Base-by-base conservation (phyloP, 2,329 filamentous ascomycete species). In the Colletotrichum tropicale region DNA sequence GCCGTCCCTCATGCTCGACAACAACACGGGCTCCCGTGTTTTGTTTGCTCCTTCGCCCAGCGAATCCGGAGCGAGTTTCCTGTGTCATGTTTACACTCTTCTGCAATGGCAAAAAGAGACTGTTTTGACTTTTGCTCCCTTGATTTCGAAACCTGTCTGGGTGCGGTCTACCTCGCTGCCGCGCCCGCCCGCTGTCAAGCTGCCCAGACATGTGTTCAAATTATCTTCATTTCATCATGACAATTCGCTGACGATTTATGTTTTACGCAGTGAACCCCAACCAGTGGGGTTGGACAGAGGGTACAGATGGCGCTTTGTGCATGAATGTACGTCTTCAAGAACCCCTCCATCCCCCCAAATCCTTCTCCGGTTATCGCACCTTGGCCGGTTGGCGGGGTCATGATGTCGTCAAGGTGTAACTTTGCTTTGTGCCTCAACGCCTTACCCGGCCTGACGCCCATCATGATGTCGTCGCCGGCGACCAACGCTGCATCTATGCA, bases 211-310 rank as follows among this genome's bases (percentile, higher is more conserved):
- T 43, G 36, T 28, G 36, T 32, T n/a, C 34, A 52, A 48, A 43
- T 52, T 8, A 48, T 18, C 32, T 1, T 64, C 60, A 38, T 38
- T 64, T 64, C 30, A 32, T 48, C 38, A 36, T 64, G 32, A 56
- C 16, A 36, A 26, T 68, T n/a, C 64, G 70, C 73, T 75, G 43
- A 75, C 70, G 69, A 68, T 64, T 36, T 58, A 32, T 65, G n/a
- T 70, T 64, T 26, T 16, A 43, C 43, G 18, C 73, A 90, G 89
- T 90, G 71, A 90, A 91, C 78, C 89, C 89, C 62, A 91, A 91
- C 78, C 89, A 90, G 81, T 91, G 89, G 89, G 88, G 87, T 77
- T 85, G 87, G 79, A 78, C 83, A 26, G 78, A 81, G 15, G 83
- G 83, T 12, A 80, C 82, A 18, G 78, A 80, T 3, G 88, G 88